A percentile compares a stretch with the other conserved stretches of the same genome.
Evolutionary conservation across 139 green algal species (phyloP).

Genomic region (Tetraselmis striata): DNA sequence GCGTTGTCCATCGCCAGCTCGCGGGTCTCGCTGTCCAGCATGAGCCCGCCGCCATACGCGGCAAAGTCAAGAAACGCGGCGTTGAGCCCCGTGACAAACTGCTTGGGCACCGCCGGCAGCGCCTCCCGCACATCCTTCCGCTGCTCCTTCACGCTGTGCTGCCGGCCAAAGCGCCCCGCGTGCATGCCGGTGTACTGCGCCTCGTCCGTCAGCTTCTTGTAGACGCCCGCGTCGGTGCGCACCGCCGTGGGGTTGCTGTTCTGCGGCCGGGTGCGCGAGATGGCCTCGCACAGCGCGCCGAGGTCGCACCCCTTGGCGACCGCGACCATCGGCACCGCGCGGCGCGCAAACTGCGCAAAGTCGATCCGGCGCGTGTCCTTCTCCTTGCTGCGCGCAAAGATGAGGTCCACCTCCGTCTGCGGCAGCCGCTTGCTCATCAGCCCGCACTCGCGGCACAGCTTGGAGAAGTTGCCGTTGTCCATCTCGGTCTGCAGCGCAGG

Average conservation of each 20-base stretch:
- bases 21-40: neutral
- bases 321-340: neutral
- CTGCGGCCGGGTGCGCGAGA: neutral
- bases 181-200: neutral
- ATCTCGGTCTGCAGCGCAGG: neutral
- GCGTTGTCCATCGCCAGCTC: neutral
- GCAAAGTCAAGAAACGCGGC: neutral
- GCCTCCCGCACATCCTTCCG: neutral
- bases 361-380: neutral
- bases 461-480: neutral
- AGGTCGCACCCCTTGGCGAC: neutral
- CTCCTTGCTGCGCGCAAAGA: neutral
- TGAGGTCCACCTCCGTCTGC: neutral
- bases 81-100: too few relatives aligned
- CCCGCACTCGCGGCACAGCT: conserved; percentile 3
- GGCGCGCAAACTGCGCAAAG: neutral
- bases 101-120: neutral
- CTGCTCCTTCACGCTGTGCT: neutral
- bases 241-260: neutral
- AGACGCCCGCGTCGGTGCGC: neutral
- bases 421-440: neutral
- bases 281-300: neutral
- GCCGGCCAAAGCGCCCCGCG: neutral
- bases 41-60: neutral
- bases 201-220: neutral